Percentiles rank a stretch among this genome's conserved stretches.
These are phyloP conservation scores for Fusarium phyllophilum DNA, from an alignment of 2,329 filamentous ascomycete species.

Conservation along the genomic window DNA sequence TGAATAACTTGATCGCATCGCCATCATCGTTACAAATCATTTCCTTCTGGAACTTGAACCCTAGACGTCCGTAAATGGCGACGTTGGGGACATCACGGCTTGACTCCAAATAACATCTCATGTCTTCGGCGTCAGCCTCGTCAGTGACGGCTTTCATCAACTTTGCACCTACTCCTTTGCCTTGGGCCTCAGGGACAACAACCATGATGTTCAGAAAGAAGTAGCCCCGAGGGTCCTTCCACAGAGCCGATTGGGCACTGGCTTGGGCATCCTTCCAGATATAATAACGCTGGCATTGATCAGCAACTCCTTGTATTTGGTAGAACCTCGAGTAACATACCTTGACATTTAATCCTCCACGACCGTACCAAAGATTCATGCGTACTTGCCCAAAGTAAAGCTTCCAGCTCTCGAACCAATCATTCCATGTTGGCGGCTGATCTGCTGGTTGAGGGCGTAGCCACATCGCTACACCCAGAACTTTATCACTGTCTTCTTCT, in stretches of 20 bases:
- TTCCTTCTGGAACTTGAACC: constrained; percentile 71
- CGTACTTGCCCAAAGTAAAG: constrained; percentile 72
- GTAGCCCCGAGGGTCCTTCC: constrained; percentile 74
- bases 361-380: constrained; percentile 75
- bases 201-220: constrained; percentile 83
- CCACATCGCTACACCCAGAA: constrained; percentile 80
- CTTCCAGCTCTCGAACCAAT: constrained; percentile 72
- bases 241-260: constrained; percentile 68
- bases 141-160: constrained; percentile 72
- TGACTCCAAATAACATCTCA: constrained; percentile 76
- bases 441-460: constrained; percentile 63
- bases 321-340: constrained; percentile 39
- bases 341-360: constrained; percentile 73
- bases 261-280: constrained; percentile 77
- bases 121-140: constrained; percentile 70
- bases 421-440: constrained; percentile 65
- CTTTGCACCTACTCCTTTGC: constrained; percentile 71
- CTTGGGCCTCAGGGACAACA: constrained; percentile 72
- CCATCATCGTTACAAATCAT: constrained; percentile 74
- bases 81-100: constrained; percentile 75
- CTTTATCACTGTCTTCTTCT: constrained; percentile 61
- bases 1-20: constrained; percentile 62
- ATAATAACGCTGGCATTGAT: constrained; percentile 65
- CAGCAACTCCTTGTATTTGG: neutral
- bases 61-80: constrained; percentile 75